These are phyloP conservation scores for Stephania japonica DNA, from an alignment of 164 flowering plant genomes.

Conservation along the genomic window DNA sequence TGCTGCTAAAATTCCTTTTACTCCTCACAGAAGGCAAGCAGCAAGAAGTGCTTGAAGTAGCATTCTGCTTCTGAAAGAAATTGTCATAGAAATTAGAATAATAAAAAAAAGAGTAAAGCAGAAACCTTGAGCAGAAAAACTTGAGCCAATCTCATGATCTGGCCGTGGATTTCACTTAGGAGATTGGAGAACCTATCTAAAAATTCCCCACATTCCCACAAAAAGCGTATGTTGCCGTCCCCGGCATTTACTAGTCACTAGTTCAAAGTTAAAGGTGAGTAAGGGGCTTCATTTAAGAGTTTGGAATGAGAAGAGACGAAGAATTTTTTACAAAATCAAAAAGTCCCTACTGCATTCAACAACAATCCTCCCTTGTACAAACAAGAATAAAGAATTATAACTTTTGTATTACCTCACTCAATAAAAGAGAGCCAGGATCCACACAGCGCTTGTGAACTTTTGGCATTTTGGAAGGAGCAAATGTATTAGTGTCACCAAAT, in stretches of 20 bases:
- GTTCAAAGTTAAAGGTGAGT: neutral
- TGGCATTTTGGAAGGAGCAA: conserved; percentile 8
- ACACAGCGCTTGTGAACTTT: conserved; percentile 18
- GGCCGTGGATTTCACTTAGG: neutral
- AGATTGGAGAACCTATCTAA: neutral
- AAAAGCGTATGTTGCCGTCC: neutral
- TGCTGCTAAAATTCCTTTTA: conserved; percentile 22
- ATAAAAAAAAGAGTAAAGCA: neutral
- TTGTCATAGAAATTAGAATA: neutral
- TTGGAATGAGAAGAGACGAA: neutral
- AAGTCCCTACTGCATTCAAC: neutral
- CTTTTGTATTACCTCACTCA: conserved; percentile 36
- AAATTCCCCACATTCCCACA: neutral
- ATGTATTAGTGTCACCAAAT: conserved; percentile 21
- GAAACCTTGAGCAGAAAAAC: neutral
- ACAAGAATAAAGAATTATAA: neutral
- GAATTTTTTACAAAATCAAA: neutral
- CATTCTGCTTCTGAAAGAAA: conserved; percentile 14
- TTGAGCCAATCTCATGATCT: neutral
- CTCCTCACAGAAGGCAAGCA: conserved; percentile 13
- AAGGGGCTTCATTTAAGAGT: neutral
- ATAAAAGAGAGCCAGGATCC: conserved; percentile 29
- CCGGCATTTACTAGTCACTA: neutral
- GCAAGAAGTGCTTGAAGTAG: conserved; percentile 16
- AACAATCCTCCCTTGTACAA: neutral